Percentiles rank a stretch among this genome's conserved stretches.
phyloP scores from a whole-genome alignment of 371 early-diverging fungal genomes.

The Funneliformis caledonium region DNA sequence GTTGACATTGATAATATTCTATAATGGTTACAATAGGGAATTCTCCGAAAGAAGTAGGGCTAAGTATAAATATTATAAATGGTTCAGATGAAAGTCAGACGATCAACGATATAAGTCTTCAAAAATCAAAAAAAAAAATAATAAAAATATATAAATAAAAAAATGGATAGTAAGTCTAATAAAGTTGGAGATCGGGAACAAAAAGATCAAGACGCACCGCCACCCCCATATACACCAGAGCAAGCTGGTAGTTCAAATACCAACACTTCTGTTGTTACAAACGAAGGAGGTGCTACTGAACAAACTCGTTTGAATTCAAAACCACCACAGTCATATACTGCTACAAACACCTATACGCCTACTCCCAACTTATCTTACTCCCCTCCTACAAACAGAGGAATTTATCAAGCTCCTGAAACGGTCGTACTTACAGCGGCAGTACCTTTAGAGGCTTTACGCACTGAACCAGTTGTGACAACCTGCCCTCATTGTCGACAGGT shows the following conservation, averaged over 20 bases:
- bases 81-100: too few species aligned
- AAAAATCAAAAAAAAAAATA: too few species aligned
- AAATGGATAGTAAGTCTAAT: not conserved
- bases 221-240: not conserved
- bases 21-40: too few species aligned
- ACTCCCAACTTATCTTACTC: not conserved
- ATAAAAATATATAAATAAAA: not conserved
- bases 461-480: slow-evolving; percentile 10
- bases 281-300: not conserved
- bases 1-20: too few species aligned
- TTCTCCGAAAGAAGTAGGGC: too few species aligned
- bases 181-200: not conserved
- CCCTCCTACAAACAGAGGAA: not conserved
- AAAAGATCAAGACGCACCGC: not conserved
- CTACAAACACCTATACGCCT: not conserved
- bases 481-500: slow-evolving; percentile 29
- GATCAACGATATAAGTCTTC: too few species aligned
- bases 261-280: not conserved
- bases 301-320: not conserved
- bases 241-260: not conserved
- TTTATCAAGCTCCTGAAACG: not conserved
- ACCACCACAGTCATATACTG: not conserved
- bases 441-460: not conserved
- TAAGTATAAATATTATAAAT: too few species aligned
- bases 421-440: slow-evolving; percentile 9